Conservation (phyloP, 2,329 filamentous ascomycete species). For the Penicillium sp. region DNA sequence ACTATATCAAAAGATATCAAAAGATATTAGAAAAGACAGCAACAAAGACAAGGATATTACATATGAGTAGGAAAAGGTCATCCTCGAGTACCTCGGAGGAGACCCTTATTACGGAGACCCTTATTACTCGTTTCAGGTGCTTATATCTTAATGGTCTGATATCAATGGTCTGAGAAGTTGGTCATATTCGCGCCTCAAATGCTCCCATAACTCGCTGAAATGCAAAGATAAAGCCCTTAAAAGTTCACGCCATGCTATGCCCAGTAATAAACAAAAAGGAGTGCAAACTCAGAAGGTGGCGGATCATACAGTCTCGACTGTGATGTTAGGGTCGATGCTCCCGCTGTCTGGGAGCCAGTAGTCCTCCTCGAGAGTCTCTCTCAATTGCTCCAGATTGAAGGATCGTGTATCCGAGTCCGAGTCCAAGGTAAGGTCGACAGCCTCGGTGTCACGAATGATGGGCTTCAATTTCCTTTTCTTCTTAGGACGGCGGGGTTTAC, state of each 20-base stretch:
- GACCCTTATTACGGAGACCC: too few species aligned
- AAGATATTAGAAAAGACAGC: too few species aligned
- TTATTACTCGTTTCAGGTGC: too few species aligned
- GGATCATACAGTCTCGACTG: constrained; percentile 13
- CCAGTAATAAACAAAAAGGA: neutral
- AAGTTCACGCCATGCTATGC: neutral
- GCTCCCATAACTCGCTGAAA: neutral
- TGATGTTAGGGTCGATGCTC: constrained; percentile 34
- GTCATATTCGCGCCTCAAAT: neutral
- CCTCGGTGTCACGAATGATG: constrained; percentile 5
- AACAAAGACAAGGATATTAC: too few species aligned
- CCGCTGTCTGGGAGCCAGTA: constrained; percentile 42
- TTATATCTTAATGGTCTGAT: too few species aligned
- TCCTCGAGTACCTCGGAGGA: too few species aligned
- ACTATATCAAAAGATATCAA: too few species aligned
- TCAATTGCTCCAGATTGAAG: constrained; percentile 6
- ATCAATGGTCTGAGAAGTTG: neutral
- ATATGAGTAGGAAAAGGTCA: too few species aligned
- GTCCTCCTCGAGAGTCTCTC: constrained; percentile 35
- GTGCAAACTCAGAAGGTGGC: neutral
- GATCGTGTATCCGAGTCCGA: neutral
- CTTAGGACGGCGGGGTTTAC: neutral
- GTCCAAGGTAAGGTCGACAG: constrained; percentile 7
- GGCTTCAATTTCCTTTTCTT: constrained; percentile 4
- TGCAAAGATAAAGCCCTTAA: neutral